Evolutionary conservation across 2,329 filamentous ascomycete species (phyloP).

Genomic region (Elsinoe ampelina): DNA sequence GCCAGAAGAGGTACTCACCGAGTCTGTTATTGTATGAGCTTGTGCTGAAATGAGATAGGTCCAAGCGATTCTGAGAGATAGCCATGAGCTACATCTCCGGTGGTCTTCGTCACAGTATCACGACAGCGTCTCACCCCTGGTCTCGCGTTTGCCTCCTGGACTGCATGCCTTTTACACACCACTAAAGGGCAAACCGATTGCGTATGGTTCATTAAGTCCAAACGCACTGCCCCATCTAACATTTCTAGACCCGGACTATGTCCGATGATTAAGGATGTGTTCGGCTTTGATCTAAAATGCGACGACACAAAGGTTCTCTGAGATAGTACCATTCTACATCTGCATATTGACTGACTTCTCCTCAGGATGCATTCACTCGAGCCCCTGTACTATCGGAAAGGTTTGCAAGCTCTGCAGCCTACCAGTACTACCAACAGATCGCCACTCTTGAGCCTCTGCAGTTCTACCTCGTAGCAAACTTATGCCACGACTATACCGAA

Average conservation of each 20-base stretch:
- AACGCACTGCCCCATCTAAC: neutral
- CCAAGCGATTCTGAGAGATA: constrained; percentile 50
- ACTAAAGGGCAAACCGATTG: constrained; percentile 24
- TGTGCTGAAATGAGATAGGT: constrained; percentile 37
- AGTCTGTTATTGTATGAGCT: neutral
- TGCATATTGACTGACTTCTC: neutral
- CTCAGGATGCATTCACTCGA: constrained; percentile 21
- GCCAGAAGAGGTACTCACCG: constrained; percentile 47
- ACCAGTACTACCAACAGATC: constrained; percentile 63
- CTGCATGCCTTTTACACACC: constrained; percentile 74
- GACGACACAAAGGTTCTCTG: constrained; percentile 36
- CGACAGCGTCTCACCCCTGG: constrained; percentile 57
- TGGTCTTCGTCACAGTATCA: constrained; percentile 59
- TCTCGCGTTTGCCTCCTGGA: constrained; percentile 67
- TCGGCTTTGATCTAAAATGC: constrained; percentile 50
- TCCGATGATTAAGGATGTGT: constrained; percentile 44
- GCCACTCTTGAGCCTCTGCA: constrained; percentile 37
- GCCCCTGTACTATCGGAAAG: constrained; percentile 47
- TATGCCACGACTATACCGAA: constrained; percentile 6
- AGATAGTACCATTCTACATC: neutral
- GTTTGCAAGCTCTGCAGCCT: constrained; percentile 53
- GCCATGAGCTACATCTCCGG: constrained; percentile 66
- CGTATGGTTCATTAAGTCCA: neutral
- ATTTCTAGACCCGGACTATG: neutral
- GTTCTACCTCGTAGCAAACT: neutral